A percentile compares a stretch with the other conserved stretches of the same genome.
These are phyloP conservation scores for Phycomyces blakesleeanus DNA, from an alignment of 192 early-diverging fungal species.

Conservation along the genomic window DNA sequence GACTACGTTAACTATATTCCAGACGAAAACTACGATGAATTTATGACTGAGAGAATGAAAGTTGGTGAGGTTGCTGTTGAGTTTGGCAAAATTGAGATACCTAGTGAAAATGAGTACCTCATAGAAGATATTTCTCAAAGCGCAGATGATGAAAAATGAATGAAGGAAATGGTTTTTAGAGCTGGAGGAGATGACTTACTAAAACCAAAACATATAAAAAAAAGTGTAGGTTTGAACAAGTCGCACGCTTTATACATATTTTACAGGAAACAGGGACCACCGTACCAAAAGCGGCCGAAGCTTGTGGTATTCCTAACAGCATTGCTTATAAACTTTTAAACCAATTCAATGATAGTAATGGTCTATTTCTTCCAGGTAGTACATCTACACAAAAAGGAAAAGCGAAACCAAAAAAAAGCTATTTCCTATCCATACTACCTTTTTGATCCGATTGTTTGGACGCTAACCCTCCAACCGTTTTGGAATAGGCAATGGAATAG, in stretches of 20 bases:
- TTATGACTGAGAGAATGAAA: neutral
- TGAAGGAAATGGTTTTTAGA: neutral
- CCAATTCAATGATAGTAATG: conserved; percentile 1
- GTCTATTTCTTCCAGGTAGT: neutral
- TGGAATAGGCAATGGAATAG: conserved; percentile 4
- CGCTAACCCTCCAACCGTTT: neutral
- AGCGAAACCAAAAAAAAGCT: conserved; percentile 1
- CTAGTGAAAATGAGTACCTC: no score
- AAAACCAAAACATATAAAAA: neutral
- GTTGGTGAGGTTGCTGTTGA: neutral
- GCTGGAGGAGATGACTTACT: neutral
- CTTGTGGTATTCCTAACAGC: neutral
- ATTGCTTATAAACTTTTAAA: neutral
- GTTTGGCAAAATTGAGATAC: neutral
- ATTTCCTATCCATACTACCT: neutral
- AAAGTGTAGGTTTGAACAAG: neutral
- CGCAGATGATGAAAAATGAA: no score
- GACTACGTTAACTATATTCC: conserved; percentile 3
- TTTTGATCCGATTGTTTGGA: conserved; percentile 7
- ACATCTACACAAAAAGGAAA: neutral
- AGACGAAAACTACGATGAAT: no score
- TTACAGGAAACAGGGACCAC: neutral
- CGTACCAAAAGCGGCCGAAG: neutral
- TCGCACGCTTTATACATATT: neutral
- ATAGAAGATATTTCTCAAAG: no score